Evolutionary conservation across 2,329 filamentous ascomycete species (phyloP), one percentile per base, ranked within the genome.

Genomic region (Aspergillus luchuensis): DNA sequence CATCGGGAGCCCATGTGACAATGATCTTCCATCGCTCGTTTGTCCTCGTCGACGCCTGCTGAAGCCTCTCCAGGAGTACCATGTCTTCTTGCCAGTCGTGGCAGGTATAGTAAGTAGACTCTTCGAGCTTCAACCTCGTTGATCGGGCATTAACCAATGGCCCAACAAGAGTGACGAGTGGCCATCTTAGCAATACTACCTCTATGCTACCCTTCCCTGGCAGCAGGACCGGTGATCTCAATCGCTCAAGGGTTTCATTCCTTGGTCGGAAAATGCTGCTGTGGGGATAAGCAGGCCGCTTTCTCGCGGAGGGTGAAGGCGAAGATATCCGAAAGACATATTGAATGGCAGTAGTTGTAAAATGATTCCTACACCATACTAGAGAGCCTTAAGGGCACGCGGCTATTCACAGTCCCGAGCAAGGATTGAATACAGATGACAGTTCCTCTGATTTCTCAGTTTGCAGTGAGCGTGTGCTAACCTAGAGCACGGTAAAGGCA

Each of bases 401-500:
- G 10, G 48, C 30, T 57, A 38, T 15, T 49, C 33, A 47, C 19
- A 21, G 48, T 52, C 48, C 52, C 28, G 36, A 43, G 25, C 25
- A 19, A n/a, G 19, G 17, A 25, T 25, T 53, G 19, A 11, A 58
- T 43, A 41, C 47, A 33, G 47, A 50, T 30, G 47, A 28, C 15
- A 49, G 15, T 17, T 49, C n/a, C 25, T 25, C 7, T 28, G 23
- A 10, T 6, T 30, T 7, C 41, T 23, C 25, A 7, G 6, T 49
- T n/a, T 33, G 30, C 53, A 23, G 17, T 13, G 23, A 10, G 10
- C 10, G n/a, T 36, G 11, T 13, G 19, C 6, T 19, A 19, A 30
- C 8, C 56, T 71, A 92, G 36, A 92, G 72, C 15, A 93, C 82
- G 8, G 93, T 92, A 81, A 95, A 96, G 3, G 92, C 95, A 73